Evolutionary conservation across 306 rosid species (phyloP), one percentile per base, ranked within the genome.

Genomic region (Sesbania bispinosa): DNA sequence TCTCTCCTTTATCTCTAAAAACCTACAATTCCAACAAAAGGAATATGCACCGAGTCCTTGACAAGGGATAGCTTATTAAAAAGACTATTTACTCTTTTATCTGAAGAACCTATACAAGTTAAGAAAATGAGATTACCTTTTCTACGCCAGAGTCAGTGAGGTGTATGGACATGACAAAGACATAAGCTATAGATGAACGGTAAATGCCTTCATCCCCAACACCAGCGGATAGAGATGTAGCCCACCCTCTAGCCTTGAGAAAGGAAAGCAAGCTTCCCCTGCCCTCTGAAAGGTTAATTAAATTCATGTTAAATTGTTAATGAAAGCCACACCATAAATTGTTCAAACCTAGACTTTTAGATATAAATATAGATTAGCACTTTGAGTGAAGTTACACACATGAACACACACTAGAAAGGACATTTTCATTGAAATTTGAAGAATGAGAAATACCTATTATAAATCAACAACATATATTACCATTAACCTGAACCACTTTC

Each of bases 91-190:
- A 58, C 62, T 67, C 3, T 58, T 80, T 41, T 68, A 74, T 65
- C 33, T 54, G 36, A 77, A 77, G 20, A 58, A 45, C 39, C 59
- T 47, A 10, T 3, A n/a, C 8, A 67, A 35, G 43, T 69, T 26
- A 68, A 27, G 42, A 64, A 47, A 67, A 46, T 35, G 64, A 61
- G 13, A 39, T 57, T 86, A 94, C 99, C 96, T 91, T 91, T 55
- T 87, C 89, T 75, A 87, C 46, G 65, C 99, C 99, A 80, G 88
- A 90, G 88, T 94, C 97, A 10, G 99, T 94, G 74, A 94, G 95
- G 79, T 83, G 79, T 59, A 89, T 84, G 68, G 97, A 89, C 92
- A 91, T 86, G 70, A 74, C 79, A 70, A 94, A 94, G 76, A 90
- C 47, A 73, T 90, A 94, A 54, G 92, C 87, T 67, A 90, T 73